Evolutionary conservation across 2,329 filamentous ascomycete species (phyloP).

Genomic region (Fusarium decemcellulare): DNA sequence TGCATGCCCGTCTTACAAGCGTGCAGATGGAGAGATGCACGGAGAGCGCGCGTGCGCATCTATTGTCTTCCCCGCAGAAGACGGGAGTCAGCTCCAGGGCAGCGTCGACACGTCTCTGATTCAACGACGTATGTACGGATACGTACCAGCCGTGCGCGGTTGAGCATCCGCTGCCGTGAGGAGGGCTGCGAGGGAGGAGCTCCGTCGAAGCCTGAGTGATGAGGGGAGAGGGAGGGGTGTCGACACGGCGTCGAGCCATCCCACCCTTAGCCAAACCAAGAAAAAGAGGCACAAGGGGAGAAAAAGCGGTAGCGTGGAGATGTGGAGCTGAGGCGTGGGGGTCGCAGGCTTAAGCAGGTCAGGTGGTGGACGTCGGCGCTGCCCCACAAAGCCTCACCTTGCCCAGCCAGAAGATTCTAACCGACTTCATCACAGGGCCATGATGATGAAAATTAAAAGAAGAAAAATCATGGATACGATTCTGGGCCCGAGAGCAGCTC

Average conservation of each 20-base stretch:
- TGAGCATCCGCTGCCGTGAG: conserved; percentile 4
- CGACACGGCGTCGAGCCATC: background rate
- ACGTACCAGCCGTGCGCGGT: conserved; percentile 2
- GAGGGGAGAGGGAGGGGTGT: background rate
- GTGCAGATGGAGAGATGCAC: conserved; percentile 5
- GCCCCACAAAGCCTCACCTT: conserved; percentile 19
- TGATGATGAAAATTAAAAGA: conserved; percentile 1
- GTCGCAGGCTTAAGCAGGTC: conserved; percentile 25
- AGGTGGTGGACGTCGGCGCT: conserved; percentile 30
- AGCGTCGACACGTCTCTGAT: conserved; percentile 4
- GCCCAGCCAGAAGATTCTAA: conserved; percentile 27
- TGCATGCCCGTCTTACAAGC: conserved; percentile 9
- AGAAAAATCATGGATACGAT: background rate
- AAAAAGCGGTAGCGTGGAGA: conserved; percentile 30
- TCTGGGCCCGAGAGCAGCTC: no score
- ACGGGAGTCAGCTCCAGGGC: background rate
- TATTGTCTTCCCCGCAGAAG: conserved; percentile 12
- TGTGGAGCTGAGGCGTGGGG: conserved; percentile 39
- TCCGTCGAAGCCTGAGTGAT: background rate
- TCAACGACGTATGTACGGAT: background rate
- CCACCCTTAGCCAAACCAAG: conserved; percentile 7
- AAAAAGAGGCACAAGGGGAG: conserved; percentile 27
- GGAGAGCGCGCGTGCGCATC: conserved; percentile 6
- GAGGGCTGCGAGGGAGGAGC: background rate
- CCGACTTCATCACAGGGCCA: conserved; percentile 8